Evolutionary conservation across 257 asterid species (phyloP), one percentile per base, ranked within the genome.

Genomic region (Paraleonurus japonicus): DNA sequence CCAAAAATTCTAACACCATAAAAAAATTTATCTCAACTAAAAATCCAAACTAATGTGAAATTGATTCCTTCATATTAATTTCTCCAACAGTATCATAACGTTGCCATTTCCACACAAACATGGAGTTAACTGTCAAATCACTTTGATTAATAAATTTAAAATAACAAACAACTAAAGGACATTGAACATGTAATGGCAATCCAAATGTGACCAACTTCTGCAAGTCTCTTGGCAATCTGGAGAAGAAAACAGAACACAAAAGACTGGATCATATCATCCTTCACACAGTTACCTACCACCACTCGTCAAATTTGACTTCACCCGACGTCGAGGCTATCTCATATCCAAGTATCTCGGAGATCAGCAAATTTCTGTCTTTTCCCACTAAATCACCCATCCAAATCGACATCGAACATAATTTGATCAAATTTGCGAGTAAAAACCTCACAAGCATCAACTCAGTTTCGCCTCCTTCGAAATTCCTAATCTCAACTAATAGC

Each of bases 401-500:
- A 13, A 74, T 55, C 68, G 30, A 19, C 73, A 74, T 65, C 13
- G 0, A 2, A 67, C 4, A 0, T 2, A 74, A 30, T 1, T 7
- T 6, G 5, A 16, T 20, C 11, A 58, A 24, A 19, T 66, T 54
- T 2, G 68, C 78, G 4, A 74, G 78, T 33, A 74, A 27, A n/a
- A 6, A 57, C 53, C 35, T 65, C 41, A 66, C 78, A 4, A 74
- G 67, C 73, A 22, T 48, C 78, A 51, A 2, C 23, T 73, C 72
- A 7, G 58, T 26, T 7, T 24, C 66, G 3, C 27, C 43, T 53
- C 73, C 78, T 65, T 54, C 69, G 13, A 74, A 74, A 27, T 66
- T 66, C 51, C 28, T 13, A 2, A 74, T 74, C 9, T 4, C 6
- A 67, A 74, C 10, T 4, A 1, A 0, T 23, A 3, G 15, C 22